Conservation (phyloP, 371 early-diverging fungal genomes). For the Apophysomyces variabilis region DNA sequence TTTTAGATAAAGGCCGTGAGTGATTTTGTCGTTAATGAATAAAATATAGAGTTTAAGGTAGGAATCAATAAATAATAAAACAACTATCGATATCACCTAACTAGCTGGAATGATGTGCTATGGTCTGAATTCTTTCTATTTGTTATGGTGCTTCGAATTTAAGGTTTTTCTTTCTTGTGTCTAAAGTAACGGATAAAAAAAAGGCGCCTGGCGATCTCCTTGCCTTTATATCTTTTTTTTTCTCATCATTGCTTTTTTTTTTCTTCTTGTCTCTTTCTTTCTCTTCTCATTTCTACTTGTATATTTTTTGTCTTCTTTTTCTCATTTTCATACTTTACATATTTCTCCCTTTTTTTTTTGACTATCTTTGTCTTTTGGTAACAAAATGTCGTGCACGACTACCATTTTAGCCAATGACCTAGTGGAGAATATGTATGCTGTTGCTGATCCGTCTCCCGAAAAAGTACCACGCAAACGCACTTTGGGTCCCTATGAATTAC, state of each 20-base stretch:
- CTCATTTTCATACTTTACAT: neutral
- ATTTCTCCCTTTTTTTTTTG: neutral
- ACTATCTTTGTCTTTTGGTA: neutral
- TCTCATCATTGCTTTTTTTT: constrained; percentile 1
- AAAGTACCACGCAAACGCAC: constrained; percentile 20
- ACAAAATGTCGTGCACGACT: neutral
- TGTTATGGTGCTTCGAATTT: constrained; percentile 5
- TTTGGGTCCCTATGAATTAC: constrained; percentile 88
- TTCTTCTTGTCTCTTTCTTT: neutral
- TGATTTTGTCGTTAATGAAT: too few relatives aligned
- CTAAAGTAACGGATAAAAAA: constrained; percentile 9
- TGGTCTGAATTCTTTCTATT: neutral
- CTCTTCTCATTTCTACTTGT: neutral
- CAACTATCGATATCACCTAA: too few relatives aligned
- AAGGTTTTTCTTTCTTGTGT: neutral
- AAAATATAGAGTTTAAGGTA: too few relatives aligned
- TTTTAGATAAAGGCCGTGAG: constrained; percentile 3
- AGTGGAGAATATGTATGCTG: constrained; percentile 6
- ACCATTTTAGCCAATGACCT: neutral
- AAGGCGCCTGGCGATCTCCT: constrained; percentile 10
- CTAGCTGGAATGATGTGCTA: neutral
- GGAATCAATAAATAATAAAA: too few relatives aligned
- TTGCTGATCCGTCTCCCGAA: neutral
- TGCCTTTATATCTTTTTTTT: constrained; percentile 10
- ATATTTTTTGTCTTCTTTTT: neutral